A percentile compares a stretch with the other conserved stretches of the same genome.
Evolutionary conservation across 2,329 filamentous ascomycete species (phyloP).

Genomic region (Neofusicoccum sp.): DNA sequence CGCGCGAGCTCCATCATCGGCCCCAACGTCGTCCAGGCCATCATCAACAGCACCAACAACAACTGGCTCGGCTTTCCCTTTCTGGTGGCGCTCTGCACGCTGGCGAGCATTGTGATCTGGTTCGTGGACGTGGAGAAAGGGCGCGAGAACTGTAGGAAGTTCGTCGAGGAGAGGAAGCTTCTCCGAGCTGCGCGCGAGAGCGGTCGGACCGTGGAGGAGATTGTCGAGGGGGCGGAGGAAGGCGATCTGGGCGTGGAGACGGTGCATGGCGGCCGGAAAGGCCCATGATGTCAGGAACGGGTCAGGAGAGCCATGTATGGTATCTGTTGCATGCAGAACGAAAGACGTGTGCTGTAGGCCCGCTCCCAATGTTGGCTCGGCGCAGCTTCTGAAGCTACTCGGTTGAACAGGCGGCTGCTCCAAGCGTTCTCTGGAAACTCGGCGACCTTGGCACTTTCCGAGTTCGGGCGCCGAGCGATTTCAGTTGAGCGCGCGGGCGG

Average conservation of each 20-base stretch:
- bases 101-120: constrained; percentile 16
- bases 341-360: no score
- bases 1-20: constrained; percentile 69
- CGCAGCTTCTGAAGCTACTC: no score
- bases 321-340: no score
- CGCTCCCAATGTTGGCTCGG: no score
- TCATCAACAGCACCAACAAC: constrained; percentile 62
- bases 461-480: no score
- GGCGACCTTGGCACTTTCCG: no score
- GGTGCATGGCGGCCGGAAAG: background rate
- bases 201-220: constrained; percentile 7
- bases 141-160: constrained; percentile 13
- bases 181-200: constrained; percentile 4
- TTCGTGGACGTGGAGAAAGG: constrained; percentile 16
- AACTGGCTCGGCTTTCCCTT: constrained; percentile 38
- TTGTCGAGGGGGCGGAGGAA: constrained; percentile 4
- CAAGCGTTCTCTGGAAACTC: no score
- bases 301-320: background rate
- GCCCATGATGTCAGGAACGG: background rate
- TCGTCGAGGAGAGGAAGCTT: constrained; percentile 17
- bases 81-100: background rate
- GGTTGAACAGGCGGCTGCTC: no score
- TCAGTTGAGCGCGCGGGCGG: no score
- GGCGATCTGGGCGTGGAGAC: background rate
- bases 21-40: constrained; percentile 65